Conservation (phyloP, 176 grass and related monocot genomes). For the Canna indica region DNA sequence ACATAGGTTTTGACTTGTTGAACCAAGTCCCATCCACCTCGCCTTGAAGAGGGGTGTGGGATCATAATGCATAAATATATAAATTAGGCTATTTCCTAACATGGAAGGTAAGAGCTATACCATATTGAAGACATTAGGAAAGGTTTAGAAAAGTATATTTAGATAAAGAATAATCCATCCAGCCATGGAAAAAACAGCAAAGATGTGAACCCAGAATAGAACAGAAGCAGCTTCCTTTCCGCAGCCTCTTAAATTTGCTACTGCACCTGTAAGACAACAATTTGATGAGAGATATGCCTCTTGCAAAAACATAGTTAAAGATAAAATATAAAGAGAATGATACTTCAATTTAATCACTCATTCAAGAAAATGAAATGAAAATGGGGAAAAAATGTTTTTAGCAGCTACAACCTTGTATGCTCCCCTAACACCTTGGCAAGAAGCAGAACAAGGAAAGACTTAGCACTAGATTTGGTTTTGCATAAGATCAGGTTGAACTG, state of each 20-base stretch:
- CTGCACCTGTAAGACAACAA: conserved; percentile 54
- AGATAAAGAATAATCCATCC: conserved; percentile 90
- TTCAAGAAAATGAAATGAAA: neutral
- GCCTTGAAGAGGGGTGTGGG: no score
- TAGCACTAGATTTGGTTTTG: neutral
- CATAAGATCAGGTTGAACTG: neutral
- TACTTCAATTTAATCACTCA: neutral
- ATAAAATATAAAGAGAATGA: neutral
- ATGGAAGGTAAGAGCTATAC: neutral
- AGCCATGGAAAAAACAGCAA: conserved; percentile 90
- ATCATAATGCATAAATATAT: no score
- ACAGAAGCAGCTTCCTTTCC: conserved; percentile 94
- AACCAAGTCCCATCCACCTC: no score
- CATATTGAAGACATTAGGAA: neutral
- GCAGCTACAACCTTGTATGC: no score
- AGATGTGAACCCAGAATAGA: conserved; percentile 99
- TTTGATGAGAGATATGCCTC: neutral
- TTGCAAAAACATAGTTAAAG: neutral
- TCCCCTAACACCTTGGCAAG: neutral
- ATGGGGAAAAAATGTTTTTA: no score
- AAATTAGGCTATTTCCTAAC: neutral
- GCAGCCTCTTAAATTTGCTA: conserved; percentile 83
- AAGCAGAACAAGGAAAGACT: neutral
- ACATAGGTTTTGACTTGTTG: no score
- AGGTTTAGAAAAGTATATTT: conserved; percentile 57